Evolutionary conservation across 2,329 filamentous ascomycete genomes (phyloP).

Genomic region (Microcyclospora pomicola): DNA sequence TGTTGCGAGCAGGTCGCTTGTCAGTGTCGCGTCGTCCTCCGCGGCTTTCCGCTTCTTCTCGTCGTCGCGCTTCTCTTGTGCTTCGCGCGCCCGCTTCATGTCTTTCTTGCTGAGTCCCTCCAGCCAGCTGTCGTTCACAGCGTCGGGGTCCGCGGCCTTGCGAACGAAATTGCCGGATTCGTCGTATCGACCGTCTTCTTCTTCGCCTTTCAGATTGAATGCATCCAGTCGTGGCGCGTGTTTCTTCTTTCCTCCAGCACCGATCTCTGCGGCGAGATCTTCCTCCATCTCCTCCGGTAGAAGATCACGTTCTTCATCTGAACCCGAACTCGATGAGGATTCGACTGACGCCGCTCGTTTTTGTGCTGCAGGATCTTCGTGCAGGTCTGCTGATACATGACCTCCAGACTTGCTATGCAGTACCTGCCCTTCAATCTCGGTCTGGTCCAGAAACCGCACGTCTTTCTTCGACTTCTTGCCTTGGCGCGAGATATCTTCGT

Average conservation of each 20-base stretch:
- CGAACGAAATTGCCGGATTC: conserved; percentile 82
- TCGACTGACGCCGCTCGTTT: conserved; percentile 22
- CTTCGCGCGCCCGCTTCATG: conserved; percentile 74
- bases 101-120: conserved; percentile 89
- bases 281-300: conserved; percentile 43
- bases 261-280: conserved; percentile 75
- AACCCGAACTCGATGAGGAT: conserved; percentile 12
- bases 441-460: conserved; percentile 45
- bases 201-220: conserved; percentile 83
- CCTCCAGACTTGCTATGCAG: conserved; percentile 59
- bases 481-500: conserved; percentile 38
- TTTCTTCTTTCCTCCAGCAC: conserved; percentile 77
- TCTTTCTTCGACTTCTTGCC: conserved; percentile 50
- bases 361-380: conserved; percentile 42
- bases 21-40: conserved; percentile 60
- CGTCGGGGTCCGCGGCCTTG: conserved; percentile 77
- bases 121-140: conserved; percentile 82
- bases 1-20: conserved; percentile 56
- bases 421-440: conserved; percentile 70
- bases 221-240: conserved; percentile 90
- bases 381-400: conserved; percentile 47
- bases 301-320: conserved; percentile 51
- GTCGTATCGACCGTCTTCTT: conserved; percentile 88
- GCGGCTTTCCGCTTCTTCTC: conserved; percentile 59
- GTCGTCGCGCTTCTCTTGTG: conserved; percentile 70